Conservation (phyloP, 1,284 basidiomycete species). For the Vanrija sp. region DNA sequence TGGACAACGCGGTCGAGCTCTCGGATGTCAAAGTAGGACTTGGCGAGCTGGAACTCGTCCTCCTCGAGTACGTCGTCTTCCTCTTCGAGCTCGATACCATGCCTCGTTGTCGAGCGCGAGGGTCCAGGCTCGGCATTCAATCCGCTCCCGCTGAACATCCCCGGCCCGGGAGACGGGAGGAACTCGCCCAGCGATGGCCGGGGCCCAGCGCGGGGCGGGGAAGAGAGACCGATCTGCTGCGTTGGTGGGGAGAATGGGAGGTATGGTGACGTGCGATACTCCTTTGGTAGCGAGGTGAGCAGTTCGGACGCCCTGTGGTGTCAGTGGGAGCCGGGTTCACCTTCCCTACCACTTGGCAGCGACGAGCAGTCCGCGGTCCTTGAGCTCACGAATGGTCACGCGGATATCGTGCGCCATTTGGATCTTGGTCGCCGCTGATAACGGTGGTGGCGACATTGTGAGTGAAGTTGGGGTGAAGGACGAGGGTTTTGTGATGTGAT, state of each 20-base stretch:
- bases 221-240: slow-evolving; percentile 20
- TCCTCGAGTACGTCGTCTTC: slow-evolving; percentile 61
- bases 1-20: slow-evolving; percentile 74
- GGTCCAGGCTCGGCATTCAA: slow-evolving; percentile 29
- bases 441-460: not conserved
- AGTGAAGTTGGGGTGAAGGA: not conserved
- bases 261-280: slow-evolving; percentile 34
- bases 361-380: slow-evolving; percentile 45
- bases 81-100: slow-evolving; percentile 52
- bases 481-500: not conserved
- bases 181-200: slow-evolving; percentile 20
- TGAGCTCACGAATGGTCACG: slow-evolving; percentile 38
- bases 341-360: slow-evolving; percentile 45
- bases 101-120: slow-evolving; percentile 22
- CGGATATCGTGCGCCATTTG: slow-evolving; percentile 45
- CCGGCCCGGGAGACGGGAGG: slow-evolving; percentile 17
- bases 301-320: slow-evolving; percentile 46
- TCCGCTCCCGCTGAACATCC: slow-evolving; percentile 17
- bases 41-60: slow-evolving; percentile 63
- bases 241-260: slow-evolving; percentile 42
- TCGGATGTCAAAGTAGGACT: slow-evolving; percentile 69
- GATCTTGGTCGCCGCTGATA: slow-evolving; percentile 21
- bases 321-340: not conserved
- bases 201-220: slow-evolving; percentile 16
- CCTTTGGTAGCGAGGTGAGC: slow-evolving; percentile 40